phyloP scores from a whole-genome alignment of 2,329 filamentous ascomycete species.

The Venturia aucupariae region DNA sequence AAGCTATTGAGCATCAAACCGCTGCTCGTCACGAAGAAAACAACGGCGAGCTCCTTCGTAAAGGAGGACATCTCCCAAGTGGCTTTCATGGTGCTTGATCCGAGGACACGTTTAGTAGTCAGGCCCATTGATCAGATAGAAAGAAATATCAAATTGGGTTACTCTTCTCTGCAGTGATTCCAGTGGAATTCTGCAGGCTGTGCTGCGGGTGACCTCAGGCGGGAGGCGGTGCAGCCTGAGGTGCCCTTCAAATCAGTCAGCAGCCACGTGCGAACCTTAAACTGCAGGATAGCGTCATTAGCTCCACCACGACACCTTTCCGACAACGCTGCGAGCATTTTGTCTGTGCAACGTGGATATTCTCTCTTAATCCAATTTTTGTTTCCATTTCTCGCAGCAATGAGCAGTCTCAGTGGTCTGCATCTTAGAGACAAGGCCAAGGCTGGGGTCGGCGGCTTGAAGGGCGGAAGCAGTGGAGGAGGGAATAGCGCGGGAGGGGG shows the following conservation, averaged over 20 bases:
- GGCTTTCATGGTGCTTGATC: neutral
- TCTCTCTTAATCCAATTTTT: too few relatives aligned
- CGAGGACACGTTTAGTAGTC: neutral
- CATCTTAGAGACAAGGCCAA: conserved; percentile 34
- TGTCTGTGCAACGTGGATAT: neutral
- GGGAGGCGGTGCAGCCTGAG: too few relatives aligned
- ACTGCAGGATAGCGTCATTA: neutral
- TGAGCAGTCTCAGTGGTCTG: conserved; percentile 4
- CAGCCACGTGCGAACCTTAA: conserved; percentile 1
- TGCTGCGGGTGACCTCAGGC: too few relatives aligned
- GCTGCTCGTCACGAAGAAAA: neutral
- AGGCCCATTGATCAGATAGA: too few relatives aligned
- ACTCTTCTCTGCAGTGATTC: too few relatives aligned
- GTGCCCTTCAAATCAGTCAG: too few relatives aligned
- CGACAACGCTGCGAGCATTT: neutral
- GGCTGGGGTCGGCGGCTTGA: conserved; percentile 35
- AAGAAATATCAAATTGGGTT: too few relatives aligned
- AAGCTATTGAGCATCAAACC: neutral
- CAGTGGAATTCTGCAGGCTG: too few relatives aligned
- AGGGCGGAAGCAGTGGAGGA: conserved; percentile 26
- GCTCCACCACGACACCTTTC: neutral
- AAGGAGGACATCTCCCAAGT: neutral
- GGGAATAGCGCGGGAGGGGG: conserved; percentile 16
- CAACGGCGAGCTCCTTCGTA: too few relatives aligned
- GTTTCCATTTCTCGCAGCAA: neutral